phyloP scores from a whole-genome alignment of 345 rosid species.

The Citrus mangshanensis region DNA sequence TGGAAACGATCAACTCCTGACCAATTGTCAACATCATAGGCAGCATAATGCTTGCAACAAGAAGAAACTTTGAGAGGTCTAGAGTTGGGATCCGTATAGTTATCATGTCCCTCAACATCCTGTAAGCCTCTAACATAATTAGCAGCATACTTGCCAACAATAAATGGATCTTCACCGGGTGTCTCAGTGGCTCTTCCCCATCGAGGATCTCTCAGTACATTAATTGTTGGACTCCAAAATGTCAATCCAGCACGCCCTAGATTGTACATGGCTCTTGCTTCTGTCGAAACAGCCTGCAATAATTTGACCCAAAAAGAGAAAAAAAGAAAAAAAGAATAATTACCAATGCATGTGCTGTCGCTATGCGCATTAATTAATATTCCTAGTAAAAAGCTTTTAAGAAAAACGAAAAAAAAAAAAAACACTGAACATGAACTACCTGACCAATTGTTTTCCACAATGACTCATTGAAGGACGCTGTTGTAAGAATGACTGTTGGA shows the following conservation, averaged over 20 bases:
- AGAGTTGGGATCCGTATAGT: slow-evolving; percentile 10
- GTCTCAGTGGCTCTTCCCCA: slow-evolving; percentile 48
- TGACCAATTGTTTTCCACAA: slow-evolving; percentile 44
- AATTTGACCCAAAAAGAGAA: not conserved
- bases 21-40: slow-evolving; percentile 46
- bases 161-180: slow-evolving; percentile 45
- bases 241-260: slow-evolving; percentile 42
- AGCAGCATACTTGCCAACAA: slow-evolving; percentile 35
- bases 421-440: slow-evolving; percentile 12
- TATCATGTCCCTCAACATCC: slow-evolving; percentile 33
- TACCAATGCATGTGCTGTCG: not conserved
- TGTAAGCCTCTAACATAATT: slow-evolving; percentile 46
- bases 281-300: slow-evolving; percentile 44
- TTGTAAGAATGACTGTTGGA: slow-evolving; percentile 33
- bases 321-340: not conserved
- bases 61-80: slow-evolving; percentile 48
- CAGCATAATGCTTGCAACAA: slow-evolving; percentile 44
- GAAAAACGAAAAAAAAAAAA: no score
- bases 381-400: no score
- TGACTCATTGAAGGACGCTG: slow-evolving; percentile 39
- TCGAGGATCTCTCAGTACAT: slow-evolving; percentile 45
- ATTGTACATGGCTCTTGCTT: slow-evolving; percentile 56
- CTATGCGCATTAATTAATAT: no score
- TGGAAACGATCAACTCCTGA: slow-evolving; percentile 23
- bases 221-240: slow-evolving; percentile 46